These are phyloP conservation scores for Henckelia pumila DNA, from an alignment of 257 asterid species.

Conservation along the genomic window DNA sequence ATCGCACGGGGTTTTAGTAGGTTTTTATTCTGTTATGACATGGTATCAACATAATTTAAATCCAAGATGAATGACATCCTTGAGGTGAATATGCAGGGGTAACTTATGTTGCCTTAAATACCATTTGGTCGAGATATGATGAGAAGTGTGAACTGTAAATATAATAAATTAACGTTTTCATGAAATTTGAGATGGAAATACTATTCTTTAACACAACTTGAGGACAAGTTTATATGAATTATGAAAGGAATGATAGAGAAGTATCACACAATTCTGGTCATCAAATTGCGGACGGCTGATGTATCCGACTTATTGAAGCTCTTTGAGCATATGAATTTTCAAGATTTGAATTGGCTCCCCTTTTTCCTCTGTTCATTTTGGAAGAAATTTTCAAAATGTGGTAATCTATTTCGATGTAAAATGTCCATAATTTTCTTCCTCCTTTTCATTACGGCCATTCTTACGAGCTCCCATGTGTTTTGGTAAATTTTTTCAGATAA, in stretches of 20 bases:
- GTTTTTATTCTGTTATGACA: conserved; percentile 22
- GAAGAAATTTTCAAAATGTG: conserved; percentile 21
- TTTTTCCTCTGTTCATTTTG: conserved; percentile 10
- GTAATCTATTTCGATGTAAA: neutral
- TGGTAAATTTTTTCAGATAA: conserved; percentile 49
- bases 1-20: neutral
- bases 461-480: conserved; percentile 24
- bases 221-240: neutral
- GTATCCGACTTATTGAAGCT: conserved; percentile 3
- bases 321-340: conserved; percentile 16
- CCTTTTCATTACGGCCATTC: conserved; percentile 1
- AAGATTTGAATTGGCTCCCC: conserved; percentile 7
- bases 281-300: conserved; percentile 11
- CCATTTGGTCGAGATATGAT: neutral
- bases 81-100: neutral
- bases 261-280: conserved; percentile 7
- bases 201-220: conserved; percentile 16
- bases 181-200: neutral
- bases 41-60: conserved; percentile 15
- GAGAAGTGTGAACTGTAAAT: neutral
- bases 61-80: conserved; percentile 7
- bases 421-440: conserved; percentile 5
- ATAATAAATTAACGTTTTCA: conserved; percentile 12
- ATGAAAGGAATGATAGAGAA: conserved; percentile 7
- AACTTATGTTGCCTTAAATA: conserved; percentile 8